Evolutionary conservation across 805 yeast species (phyloP), one percentile per base, ranked within the genome.

Genomic region (Kregervanrija fluxuum): DNA sequence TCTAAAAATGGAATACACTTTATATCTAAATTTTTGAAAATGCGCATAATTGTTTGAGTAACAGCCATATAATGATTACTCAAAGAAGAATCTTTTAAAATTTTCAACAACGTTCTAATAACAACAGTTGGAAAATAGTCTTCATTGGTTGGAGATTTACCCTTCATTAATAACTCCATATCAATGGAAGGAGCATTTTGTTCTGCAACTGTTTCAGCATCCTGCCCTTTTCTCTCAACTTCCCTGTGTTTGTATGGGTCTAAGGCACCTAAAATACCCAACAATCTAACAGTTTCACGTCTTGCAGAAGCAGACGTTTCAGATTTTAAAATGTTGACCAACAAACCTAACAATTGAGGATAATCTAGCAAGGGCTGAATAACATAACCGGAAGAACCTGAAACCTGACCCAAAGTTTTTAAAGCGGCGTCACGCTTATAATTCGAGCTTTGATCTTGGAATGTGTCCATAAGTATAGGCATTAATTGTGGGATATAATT

Each of bases 61-160:
- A 89, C 95, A 14, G 87, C 82, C 3, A 90, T 85, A 59, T 93
- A 98, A 58, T 90, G 95, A 0, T 85, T 71, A 9, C 87, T 81
- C 45, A 91, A 70, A 0, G 97, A 86, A 0, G 85, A 78, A 61
- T 93, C 99, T 51, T 83, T 82, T 37, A 93, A 65, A 14, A 93
- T 83, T 48, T 82, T 86, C 79, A 90, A 75, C 48, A 93, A 66
- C 6, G 90, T 86, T 38, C 80, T 80, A 37, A 93, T 86, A 1
- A 91, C 98, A 17, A 93, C 98, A 0, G 96, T 89, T 2, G 98
- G 96, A 55, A 86, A 90, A 55, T 90, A 93, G 54, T 91, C 97
- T 45, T 90, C 98, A 53, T 76, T 75, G 0, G 95, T 82, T 1
- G 98, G 98, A 6, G 95, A 84, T 74, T 87, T 85, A 4, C 96